Base-by-base conservation (phyloP, 768 basidiomycete species). In the Scleroderma bovista region DNA sequence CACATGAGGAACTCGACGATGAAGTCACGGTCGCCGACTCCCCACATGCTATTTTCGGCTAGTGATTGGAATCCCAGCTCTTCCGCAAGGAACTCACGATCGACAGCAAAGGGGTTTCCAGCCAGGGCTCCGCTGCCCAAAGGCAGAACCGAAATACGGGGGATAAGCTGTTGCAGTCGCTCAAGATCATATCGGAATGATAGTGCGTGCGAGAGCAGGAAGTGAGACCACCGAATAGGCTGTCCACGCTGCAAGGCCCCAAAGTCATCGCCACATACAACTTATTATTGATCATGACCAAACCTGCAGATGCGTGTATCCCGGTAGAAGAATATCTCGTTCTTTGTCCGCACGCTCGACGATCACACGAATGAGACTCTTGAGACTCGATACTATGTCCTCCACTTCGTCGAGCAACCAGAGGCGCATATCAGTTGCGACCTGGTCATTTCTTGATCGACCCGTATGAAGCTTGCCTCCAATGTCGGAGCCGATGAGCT, bases 221-320 rank as follows among this genome's bases (percentile, higher is more conserved):
- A 80, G 69, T 99, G 96, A 1, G 96, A 94, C 96, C 96, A 99
- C 54, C 96, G 84, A 63, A 99, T 95, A 32, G 96, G 96, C 77
- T 97, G 94, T 17, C 87, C 96, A 34, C 96, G 88, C 95, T 99
- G 57, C 24, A 40, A 24, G 29, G 10, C 23, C 24, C 11, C 45
- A 19, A n/a, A 13, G 2, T 32, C 17, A 57, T 57, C 19, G 54
- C 33, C 32, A 37, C 22, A 8, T 47, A 9, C 17, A 24, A 16
- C 15, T 20, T 29, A 3, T 19, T 20, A 20, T 9, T 16, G 33
- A 8, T 20, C 13, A n/a, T 1, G 10, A 31, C 57, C 72, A 44
- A 60, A 91, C 94, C 79, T 97, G 94, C 34, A 99, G 76, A 72
- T 99, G 96, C 0, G 96, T 99, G 68, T 98, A 99, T 6, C 96